Base-by-base conservation (phyloP, 208 protist genomes). In the Trypanosoma scelopori region DNA sequence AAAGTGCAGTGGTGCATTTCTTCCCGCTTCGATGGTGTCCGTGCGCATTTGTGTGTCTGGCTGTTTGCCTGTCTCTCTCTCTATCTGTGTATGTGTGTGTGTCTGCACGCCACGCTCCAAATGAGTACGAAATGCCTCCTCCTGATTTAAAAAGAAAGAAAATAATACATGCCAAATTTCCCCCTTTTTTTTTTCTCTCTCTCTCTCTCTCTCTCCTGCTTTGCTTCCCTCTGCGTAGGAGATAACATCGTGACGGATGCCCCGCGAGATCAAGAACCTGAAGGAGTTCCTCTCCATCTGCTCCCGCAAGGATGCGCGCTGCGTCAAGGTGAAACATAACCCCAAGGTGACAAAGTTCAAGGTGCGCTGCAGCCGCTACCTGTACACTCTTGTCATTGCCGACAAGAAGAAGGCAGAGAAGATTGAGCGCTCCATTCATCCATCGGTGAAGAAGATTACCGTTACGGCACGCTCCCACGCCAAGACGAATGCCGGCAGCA, bases 221-320 rank as follows among this genome's bases (percentile, higher is more conserved):
- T 39, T 59, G 16, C 37, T 53, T 71, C 35, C 48, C 49, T 61
- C 39, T 43, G 39, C 39, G 43, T 39, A 64, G 70, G 47, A 62
- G 30, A 32, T 43, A 47, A 47, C 70, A 43, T 60, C 30, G 42
- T 62, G 56, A 46, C 65, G 15, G 30, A 96, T 96, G 91, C 91
- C 91, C 51, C 83, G 87, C 70, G 92, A 97, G 69, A 93, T 97
- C 67, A 91, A 92, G 74, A 88, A 92, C 61, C 75, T 97, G 63
- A 97, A 97, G 89, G 82, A 95, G 84, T 97, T 97, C 77, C 85
- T 97, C 72, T 74, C 87, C 66, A 90, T 95, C 79, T 97, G 92
- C 89, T 81, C 84, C 74, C 89, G 92, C 78, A 93, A 90, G 79
- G 92, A 97, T 78, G 87, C 84, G 46, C 88, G 87, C 64, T 93